Evolutionary conservation across 768 basidiomycete species (phyloP), one percentile per base, ranked within the genome.

Genomic region (Suillus cothurnatus): DNA sequence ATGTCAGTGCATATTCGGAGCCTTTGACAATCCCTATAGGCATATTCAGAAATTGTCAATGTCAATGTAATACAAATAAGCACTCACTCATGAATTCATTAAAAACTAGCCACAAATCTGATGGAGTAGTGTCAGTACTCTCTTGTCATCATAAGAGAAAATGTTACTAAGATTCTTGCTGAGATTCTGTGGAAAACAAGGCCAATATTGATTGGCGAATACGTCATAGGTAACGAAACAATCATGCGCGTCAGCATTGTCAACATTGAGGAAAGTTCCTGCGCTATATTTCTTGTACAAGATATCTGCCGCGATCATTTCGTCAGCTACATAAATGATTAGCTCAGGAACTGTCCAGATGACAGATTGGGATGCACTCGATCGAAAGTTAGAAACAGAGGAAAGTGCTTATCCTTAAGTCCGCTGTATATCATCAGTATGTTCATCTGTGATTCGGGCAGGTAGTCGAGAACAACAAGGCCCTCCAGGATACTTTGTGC

Each of bases 341-440:
- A 62, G n/a, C 50, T 32, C 19, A n/a, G 68, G 50, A 65, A 61
- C 12, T 0, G 31, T 45, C 21, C 12, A 7, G 43, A 23, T n/a
- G 26, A 49, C 1, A 26, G 12, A 1, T 39, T 4, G 6, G 19
- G 2, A 67, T 81, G 57, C 66, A 88, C 90, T 59, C 81, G 78
- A 69, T 91, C 85, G 62, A 86, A 88, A 0, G 90, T 89, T 0
- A 90, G 69, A 66, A 91, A 92, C 43, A 92, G 73, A 0, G 91
- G 91, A 62, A 92, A 92, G 69, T 92, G 83, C 0, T 79, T 69
- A 43, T 89, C 87, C 50, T 78, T 71, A 21, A 92, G 77, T 14
- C 81, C 79, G 59, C 87, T 88, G 65, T 83, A 92, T 39, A 70
- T 78, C 31, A 67, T 61, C 0, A 89, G 90, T 19, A 76, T n/a